Conservation (phyloP, 2,329 filamentous ascomycete species). For the Pseudomassariella vexata region DNA sequence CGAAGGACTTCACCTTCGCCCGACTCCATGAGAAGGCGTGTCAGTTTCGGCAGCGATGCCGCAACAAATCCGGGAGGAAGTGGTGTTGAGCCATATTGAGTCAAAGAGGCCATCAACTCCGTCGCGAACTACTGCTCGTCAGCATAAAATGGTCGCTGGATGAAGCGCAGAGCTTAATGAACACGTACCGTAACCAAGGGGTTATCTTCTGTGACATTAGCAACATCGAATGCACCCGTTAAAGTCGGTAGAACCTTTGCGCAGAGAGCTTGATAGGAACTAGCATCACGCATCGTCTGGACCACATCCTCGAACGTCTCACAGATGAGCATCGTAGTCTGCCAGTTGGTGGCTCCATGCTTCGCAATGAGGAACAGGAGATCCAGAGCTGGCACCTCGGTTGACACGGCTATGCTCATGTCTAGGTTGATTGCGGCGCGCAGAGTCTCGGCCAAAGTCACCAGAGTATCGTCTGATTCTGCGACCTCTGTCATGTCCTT, state of each 20-base stretch:
- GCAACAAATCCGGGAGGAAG: slow-evolving; percentile 82
- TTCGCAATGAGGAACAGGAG: slow-evolving; percentile 85
- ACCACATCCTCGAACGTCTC: slow-evolving; percentile 92
- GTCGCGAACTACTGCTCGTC: slow-evolving; percentile 58
- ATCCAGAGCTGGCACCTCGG: slow-evolving; percentile 69
- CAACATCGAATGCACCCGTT: slow-evolving; percentile 84
- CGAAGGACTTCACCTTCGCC: slow-evolving; percentile 84
- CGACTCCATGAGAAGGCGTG: slow-evolving; percentile 73
- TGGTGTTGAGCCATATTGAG: slow-evolving; percentile 77
- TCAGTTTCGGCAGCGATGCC: slow-evolving; percentile 81
- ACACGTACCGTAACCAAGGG: slow-evolving; percentile 66
- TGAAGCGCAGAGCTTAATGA: slow-evolving; percentile 1
- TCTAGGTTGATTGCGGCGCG: slow-evolving; percentile 79
- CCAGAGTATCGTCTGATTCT: slow-evolving; percentile 86
- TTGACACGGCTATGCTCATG: slow-evolving; percentile 65
- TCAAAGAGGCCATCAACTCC: slow-evolving; percentile 74
- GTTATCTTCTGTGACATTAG: slow-evolving; percentile 77
- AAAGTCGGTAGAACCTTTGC: slow-evolving; percentile 81
- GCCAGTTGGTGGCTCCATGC: slow-evolving; percentile 83
- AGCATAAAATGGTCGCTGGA: too few relatives aligned
- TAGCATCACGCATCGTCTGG: slow-evolving; percentile 56
- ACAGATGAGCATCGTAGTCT: slow-evolving; percentile 78
- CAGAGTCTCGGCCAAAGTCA: slow-evolving; percentile 82
- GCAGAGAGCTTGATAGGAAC: slow-evolving; percentile 73
- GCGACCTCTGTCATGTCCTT: slow-evolving; percentile 80